Evolutionary conservation across 768 basidiomycete genomes (phyloP).

Genomic region (Kwoniella europaea): DNA sequence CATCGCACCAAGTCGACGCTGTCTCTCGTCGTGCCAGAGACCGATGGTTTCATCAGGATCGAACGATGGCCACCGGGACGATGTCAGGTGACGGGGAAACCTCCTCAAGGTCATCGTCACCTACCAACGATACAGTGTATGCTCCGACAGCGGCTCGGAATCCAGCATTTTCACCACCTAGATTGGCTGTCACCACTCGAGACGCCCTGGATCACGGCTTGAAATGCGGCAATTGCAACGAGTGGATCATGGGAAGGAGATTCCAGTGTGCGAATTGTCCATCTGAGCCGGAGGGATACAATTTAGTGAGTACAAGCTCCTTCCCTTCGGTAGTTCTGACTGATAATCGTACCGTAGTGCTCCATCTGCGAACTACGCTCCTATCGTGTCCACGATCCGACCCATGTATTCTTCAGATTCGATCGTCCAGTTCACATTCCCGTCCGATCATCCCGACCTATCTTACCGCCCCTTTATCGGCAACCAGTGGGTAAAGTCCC

Average conservation of each 20-base stretch:
- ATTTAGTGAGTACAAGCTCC: slow-evolving; percentile 65
- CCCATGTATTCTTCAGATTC: slow-evolving; percentile 86
- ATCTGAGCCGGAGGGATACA: slow-evolving; percentile 72
- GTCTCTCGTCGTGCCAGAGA: slow-evolving; percentile 75
- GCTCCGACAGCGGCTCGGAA: slow-evolving; percentile 44
- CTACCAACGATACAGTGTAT: slow-evolving; percentile 72
- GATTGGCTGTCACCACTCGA: slow-evolving; percentile 8
- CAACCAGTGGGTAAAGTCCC: slow-evolving; percentile 36
- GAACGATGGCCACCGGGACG: slow-evolving; percentile 64
- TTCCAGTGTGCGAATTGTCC: slow-evolving; percentile 92
- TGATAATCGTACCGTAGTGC: slow-evolving; percentile 64
- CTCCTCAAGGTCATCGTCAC: slow-evolving; percentile 67
- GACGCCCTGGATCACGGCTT: slow-evolving; percentile 48
- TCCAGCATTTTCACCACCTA: neutral
- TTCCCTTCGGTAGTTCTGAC: slow-evolving; percentile 2
- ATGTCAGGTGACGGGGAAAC: slow-evolving; percentile 2
- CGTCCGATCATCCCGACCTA: slow-evolving; percentile 64
- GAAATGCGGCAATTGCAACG: slow-evolving; percentile 43
- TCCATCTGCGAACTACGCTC: slow-evolving; percentile 76
- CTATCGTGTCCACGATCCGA: slow-evolving; percentile 77
- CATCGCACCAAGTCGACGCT: slow-evolving; percentile 72
- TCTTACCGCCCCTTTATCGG: slow-evolving; percentile 67
- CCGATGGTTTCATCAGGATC: slow-evolving; percentile 78
- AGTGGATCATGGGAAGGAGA: slow-evolving; percentile 71
- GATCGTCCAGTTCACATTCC: slow-evolving; percentile 74